These are phyloP conservation scores for Colletotrichum sp. DNA, from an alignment of 2,329 filamentous ascomycete species.

Conservation along the genomic window DNA sequence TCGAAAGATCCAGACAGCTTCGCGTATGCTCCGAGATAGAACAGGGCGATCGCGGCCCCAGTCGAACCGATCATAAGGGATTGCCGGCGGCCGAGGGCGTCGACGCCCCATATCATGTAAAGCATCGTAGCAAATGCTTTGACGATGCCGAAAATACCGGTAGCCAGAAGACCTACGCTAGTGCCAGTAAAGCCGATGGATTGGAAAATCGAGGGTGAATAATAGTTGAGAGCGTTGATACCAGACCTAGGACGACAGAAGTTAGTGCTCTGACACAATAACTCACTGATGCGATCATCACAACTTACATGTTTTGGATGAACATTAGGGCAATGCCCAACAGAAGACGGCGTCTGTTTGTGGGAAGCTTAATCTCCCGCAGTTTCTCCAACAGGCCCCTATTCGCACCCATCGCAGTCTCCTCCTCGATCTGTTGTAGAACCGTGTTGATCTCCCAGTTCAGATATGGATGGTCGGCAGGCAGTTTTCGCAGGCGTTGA, in stretches of 20 bases:
- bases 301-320: constrained; percentile 6
- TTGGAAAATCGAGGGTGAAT: constrained; percentile 66
- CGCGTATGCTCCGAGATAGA: constrained; percentile 30
- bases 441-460: constrained; percentile 58
- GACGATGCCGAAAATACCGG: constrained; percentile 69
- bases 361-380: constrained; percentile 6
- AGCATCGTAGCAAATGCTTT: constrained; percentile 41
- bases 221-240: constrained; percentile 17
- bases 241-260: not conserved
- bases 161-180: constrained; percentile 63
- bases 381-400: not conserved
- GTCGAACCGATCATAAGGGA: constrained; percentile 27
- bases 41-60: constrained; percentile 33
- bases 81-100: constrained; percentile 24
- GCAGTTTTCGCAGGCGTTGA: constrained; percentile 41
- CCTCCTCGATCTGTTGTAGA: constrained; percentile 57
- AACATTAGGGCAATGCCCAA: constrained; percentile 51
- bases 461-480: constrained; percentile 40
- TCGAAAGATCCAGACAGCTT: constrained; percentile 23
- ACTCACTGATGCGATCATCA: fast-evolving
- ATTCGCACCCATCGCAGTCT: constrained; percentile 34
- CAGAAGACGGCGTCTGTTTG: constrained; percentile 58
- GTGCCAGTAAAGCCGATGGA: constrained; percentile 65
- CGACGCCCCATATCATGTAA: constrained; percentile 24
- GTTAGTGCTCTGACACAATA: not conserved